These are phyloP conservation scores for Jatropha podagrica DNA, from an alignment of 441 rosid species.

Conservation along the genomic window DNA sequence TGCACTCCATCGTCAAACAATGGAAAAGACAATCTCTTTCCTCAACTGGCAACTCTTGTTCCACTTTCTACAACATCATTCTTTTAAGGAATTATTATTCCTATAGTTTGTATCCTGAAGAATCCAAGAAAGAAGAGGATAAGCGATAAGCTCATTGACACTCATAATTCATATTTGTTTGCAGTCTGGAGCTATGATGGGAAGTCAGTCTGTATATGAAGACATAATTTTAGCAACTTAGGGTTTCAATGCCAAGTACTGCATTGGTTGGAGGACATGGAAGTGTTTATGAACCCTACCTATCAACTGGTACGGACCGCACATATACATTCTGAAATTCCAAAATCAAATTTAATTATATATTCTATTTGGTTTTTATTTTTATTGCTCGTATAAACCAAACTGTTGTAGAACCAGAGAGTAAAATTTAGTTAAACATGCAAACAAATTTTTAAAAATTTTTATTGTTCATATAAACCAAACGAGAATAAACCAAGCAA, in stretches of 20 bases:
- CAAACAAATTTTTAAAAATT: too few species aligned
- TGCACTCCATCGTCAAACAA: slow-evolving; percentile 14
- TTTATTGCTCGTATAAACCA: too few species aligned
- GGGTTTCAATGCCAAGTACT: slow-evolving; percentile 30
- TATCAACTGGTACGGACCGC: slow-evolving; percentile 22
- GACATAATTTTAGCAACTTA: slow-evolving; percentile 32
- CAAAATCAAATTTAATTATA: too few species aligned
- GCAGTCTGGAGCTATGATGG: slow-evolving; percentile 35
- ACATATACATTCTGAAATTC: too few species aligned
- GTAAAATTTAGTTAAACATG: too few species aligned
- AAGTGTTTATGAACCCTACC: slow-evolving; percentile 39
- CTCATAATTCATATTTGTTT: slow-evolving; percentile 17
- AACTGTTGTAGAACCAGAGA: too few species aligned
- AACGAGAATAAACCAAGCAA: too few species aligned
- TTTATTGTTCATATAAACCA: too few species aligned
- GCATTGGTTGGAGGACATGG: slow-evolving; percentile 42
- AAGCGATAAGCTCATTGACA: neutral
- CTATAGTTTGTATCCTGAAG: neutral
- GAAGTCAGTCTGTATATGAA: slow-evolving; percentile 23
- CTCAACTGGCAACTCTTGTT: slow-evolving; percentile 10
- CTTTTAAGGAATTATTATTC: neutral
- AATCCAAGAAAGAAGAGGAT: neutral
- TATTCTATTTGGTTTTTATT: too few species aligned
- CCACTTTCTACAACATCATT: slow-evolving; percentile 19
- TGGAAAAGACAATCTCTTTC: neutral